A percentile compares a stretch with the other conserved stretches of the same genome.
These are phyloP conservation scores for Capronia epimyces DNA, from an alignment of 2,329 filamentous ascomycete species.

Conservation along the genomic window DNA sequence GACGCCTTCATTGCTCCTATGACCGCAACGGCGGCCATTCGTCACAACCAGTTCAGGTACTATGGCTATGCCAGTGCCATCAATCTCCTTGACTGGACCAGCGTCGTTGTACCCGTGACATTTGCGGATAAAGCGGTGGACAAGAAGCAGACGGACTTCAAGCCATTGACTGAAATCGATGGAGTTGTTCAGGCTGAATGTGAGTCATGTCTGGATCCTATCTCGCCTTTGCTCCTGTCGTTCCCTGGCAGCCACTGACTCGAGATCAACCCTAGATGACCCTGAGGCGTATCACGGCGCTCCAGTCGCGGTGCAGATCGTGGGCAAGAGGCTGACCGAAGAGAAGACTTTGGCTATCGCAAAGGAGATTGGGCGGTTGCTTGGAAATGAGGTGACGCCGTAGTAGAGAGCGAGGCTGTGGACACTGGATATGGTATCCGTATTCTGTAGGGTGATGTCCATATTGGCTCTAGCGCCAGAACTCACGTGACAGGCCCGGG, in stretches of 20 bases:
- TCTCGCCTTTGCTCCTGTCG: not conserved
- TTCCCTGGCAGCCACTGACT: not conserved
- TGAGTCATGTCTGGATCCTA: slow-evolving; percentile 4
- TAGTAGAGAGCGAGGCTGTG: no score
- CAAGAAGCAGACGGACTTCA: slow-evolving; percentile 16
- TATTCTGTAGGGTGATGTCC: no score
- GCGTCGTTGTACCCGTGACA: slow-evolving; percentile 36
- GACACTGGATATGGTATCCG: no score
- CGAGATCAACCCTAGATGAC: slow-evolving; percentile 17
- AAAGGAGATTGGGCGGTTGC: slow-evolving; percentile 33
- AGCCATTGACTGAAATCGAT: slow-evolving; percentile 27
- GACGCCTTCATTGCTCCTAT: slow-evolving; percentile 45
- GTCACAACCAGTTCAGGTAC: slow-evolving; percentile 39
- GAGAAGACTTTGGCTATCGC: slow-evolving; percentile 39
- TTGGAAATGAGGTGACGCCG: slow-evolving; percentile 8
- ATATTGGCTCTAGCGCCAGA: no score
- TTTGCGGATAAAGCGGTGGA: slow-evolving; percentile 22
- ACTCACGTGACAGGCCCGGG: no score
- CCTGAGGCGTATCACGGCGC: slow-evolving; percentile 31
- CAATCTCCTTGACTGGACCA: slow-evolving; percentile 55
- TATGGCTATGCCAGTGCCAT: slow-evolving; percentile 45
- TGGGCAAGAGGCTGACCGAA: slow-evolving; percentile 29
- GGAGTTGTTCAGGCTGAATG: slow-evolving; percentile 28
- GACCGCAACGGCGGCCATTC: slow-evolving; percentile 38
- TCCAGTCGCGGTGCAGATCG: slow-evolving; percentile 31